A percentile compares a stretch with the other conserved stretches of the same genome.
phyloP scores from a whole-genome alignment of 345 rosid species.

The Lagerstroemia speciosa region DNA sequence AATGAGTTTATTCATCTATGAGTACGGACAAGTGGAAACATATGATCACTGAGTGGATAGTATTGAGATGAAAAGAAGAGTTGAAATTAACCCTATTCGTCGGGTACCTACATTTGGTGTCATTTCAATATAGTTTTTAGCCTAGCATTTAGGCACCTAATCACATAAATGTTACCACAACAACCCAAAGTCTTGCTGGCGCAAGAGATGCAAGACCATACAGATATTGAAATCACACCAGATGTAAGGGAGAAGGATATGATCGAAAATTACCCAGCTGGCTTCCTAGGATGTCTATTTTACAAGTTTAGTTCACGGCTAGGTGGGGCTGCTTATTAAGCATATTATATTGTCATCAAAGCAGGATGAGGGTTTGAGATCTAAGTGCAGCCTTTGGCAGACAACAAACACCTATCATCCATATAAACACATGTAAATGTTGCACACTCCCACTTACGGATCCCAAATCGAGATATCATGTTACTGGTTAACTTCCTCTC shows the following conservation, averaged over 20 bases:
- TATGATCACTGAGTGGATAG: no score
- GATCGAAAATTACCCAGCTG: background rate
- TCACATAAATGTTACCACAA: background rate
- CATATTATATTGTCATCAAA: background rate
- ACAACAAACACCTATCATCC: no score
- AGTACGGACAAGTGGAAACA: background rate
- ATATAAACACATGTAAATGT: background rate
- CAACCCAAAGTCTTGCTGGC: background rate
- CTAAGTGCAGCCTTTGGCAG: background rate
- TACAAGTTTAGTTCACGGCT: background rate
- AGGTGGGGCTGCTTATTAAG: background rate
- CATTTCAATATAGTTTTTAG: no score
- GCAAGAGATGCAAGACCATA: background rate
- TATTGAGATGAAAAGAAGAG: no score
- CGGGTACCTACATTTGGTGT: no score
- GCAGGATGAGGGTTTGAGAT: background rate
- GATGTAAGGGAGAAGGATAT: background rate
- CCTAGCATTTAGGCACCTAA: background rate
- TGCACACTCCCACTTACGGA: background rate
- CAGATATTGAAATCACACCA: background rate
- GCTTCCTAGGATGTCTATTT: background rate
- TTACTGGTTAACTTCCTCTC: background rate
- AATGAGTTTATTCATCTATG: background rate
- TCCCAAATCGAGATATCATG: background rate
- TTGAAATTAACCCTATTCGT: no score